Evolutionary conservation across 106 monocot species (phyloP).

Genomic region (Triglochin maritima): DNA sequence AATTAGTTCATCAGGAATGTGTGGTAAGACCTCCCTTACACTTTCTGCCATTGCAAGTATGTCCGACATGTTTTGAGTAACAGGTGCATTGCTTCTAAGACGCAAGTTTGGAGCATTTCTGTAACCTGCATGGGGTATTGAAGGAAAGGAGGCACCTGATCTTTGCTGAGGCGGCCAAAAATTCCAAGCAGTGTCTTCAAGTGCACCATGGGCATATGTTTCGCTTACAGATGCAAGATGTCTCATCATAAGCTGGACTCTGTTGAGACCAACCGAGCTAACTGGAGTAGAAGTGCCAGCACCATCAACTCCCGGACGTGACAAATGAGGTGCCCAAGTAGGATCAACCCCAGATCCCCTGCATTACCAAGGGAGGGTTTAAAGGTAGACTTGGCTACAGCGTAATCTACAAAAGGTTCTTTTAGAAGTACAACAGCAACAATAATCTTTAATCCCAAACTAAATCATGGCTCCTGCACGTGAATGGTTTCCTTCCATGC

Average conservation of each 20-base stretch:
- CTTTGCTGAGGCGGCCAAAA: slow-evolving; percentile 37
- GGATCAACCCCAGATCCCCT: slow-evolving; percentile 51
- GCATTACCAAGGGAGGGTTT: not conserved
- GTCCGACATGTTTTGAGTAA: slow-evolving; percentile 29
- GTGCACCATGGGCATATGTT: slow-evolving; percentile 37
- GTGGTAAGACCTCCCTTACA: slow-evolving; percentile 88
- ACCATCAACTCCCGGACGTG: slow-evolving; percentile 36
- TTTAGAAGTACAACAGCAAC: not conserved
- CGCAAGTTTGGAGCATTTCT: slow-evolving; percentile 32
- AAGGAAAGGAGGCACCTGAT: slow-evolving; percentile 18
- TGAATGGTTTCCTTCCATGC: no score
- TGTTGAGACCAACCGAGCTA: slow-evolving; percentile 51
- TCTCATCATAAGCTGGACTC: slow-evolving; percentile 97
- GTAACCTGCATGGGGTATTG: slow-evolving; percentile 19
- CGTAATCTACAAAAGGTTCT: not conserved
- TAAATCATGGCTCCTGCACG: no score
- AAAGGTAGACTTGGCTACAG: not conserved
- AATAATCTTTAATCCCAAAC: no score
- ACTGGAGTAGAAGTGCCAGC: slow-evolving; percentile 62
- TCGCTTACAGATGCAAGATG: slow-evolving; percentile 73
- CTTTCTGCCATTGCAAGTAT: slow-evolving; percentile 71
- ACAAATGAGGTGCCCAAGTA: slow-evolving; percentile 44
- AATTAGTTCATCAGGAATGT: slow-evolving; percentile 83
- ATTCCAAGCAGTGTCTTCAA: slow-evolving; percentile 52
- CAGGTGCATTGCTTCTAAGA: slow-evolving; percentile 41